Evolutionary conservation across 495 filamentous ascomycete genomes (phyloP), one percentile per base, ranked within the genome.

Genomic region (Lentithecium fluviatile): DNA sequence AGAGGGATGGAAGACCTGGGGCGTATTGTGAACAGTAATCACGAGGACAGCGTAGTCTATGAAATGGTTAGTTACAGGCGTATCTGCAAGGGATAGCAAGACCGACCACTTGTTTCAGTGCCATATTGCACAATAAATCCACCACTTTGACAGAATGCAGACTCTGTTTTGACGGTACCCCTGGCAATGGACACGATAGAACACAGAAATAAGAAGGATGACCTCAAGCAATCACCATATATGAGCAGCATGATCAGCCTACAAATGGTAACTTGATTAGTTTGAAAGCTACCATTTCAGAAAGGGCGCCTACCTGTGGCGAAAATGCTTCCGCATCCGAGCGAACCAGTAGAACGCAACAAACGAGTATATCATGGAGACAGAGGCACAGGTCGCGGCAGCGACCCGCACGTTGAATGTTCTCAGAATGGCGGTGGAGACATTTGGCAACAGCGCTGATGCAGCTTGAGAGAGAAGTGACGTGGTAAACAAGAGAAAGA

Each of bases 301-400:
- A 42, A n/a, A 15, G 21, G 47, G 13, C 47, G 29, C 79, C 75
- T 81, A 86, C 87, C 86, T 84, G 69, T 89, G 88, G 50, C 88
- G 81, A 71, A 89, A 91, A 45, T 76, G 82, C 67, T 84, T 80
- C 64, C 82, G 79, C 87, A 91, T 91, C 65, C 81, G 80, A 42
- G 81, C 73, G 72, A 91, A 89, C 85, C 86, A 90, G 71, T 87
- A 90, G 50, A 86, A 75, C 19, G 83, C 74, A 42, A 77, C 66
- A 6, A 84, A 56, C 0, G 77, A 76, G 13, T 78, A 72, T 8
- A 79, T 17, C 23, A 88, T 69, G 60, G 83, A 86, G 70, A 86
- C 62, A 20, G 78, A 69, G 21, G 80, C 73, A 12, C 65, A 68
- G 20, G 71, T 59, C 5, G 71, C 73, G 11, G 64, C 67, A 40